Evolutionary conservation across 2,329 filamentous ascomycete species (phyloP).

Genomic region (Beauveria sp.): DNA sequence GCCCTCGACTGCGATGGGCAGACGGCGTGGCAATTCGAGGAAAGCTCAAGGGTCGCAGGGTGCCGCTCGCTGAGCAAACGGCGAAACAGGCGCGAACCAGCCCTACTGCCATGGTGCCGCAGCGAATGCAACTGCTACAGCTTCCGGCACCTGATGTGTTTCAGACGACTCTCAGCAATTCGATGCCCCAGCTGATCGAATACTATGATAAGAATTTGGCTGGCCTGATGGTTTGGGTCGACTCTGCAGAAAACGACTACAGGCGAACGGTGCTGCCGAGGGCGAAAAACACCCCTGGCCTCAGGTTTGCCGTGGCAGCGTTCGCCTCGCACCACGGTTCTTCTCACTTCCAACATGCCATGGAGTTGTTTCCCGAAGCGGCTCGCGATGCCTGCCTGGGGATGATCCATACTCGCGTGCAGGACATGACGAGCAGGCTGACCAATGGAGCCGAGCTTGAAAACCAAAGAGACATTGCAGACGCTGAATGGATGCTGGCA

Average conservation of each 20-base stretch:
- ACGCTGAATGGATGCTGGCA: conserved; percentile 24
- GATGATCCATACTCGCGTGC: conserved; percentile 18
- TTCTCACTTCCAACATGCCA: conserved; percentile 15
- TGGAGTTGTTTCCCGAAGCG: conserved; percentile 18
- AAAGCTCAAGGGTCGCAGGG: conserved; percentile 16
- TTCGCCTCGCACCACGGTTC: conserved; percentile 23
- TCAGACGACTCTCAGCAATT: conserved; percentile 8
- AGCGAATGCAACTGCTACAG: background rate
- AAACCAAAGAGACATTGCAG: conserved; percentile 17
- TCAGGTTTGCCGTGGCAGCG: conserved; percentile 22
- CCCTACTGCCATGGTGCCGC: background rate
- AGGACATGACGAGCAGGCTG: conserved; percentile 19
- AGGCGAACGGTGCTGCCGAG: conserved; percentile 20
- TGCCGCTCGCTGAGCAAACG: conserved; percentile 12
- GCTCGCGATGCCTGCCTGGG: conserved; percentile 22
- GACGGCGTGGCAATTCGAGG: conserved; percentile 22
- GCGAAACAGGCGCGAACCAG: background rate
- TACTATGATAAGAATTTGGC: conserved; percentile 24
- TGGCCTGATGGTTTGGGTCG: conserved; percentile 25
- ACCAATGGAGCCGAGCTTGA: conserved; percentile 17
- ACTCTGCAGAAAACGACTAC: conserved; percentile 23
- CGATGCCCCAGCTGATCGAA: conserved; percentile 19
- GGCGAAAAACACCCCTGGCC: conserved; percentile 19
- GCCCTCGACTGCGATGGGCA: conserved; percentile 21
- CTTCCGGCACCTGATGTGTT: background rate